Evolutionary conservation across 2,329 filamentous ascomycete genomes (phyloP), one percentile per base, ranked within the genome.

Genomic region (Colletotrichum kahawae): DNA sequence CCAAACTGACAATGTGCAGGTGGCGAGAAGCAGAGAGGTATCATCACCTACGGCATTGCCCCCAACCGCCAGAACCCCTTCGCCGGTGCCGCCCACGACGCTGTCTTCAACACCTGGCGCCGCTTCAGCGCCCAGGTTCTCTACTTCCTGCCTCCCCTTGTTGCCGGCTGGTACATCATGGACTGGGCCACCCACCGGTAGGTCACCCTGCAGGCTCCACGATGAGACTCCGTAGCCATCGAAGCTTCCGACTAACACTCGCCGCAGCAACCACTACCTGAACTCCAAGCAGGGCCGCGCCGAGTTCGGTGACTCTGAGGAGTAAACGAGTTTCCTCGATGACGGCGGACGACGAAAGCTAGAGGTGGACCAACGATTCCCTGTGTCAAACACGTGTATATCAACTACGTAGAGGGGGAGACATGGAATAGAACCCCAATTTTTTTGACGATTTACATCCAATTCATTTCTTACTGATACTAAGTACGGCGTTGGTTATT

Each of bases 61-160:
- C 87, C 94, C 79, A 98, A 99, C 91, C 93, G 94, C 84, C 96
- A 98, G 89, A 93, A 94, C 82, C 94, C 95, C 78, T 90, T 98
- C 79, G 95, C 95, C 78, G 95, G 95, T 81, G 89, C 93, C 76
- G 86, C 90, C 78, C 88, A 96, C 85, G 94, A 93, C 79, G 96
- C 96, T 82, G 87, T 98, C 89, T 98, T 98, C 93, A 99, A 99
- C 92, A 93, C 92, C 81, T 97, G 94, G 91, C 93, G 97, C 86
- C 93, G 97, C 82, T 94, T 94, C 87, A 93, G 92, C 84, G 86
- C 90, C 80, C 97, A 98, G 90, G 92, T 98, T 80, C 92, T 98
- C 80, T 99, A 96, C 91, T 93, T 96, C 86, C 90, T 93, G 31
- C 94, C 97, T 75, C 94, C 96, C 51, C 87, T 98, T 80, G 81